phyloP scores from a whole-genome alignment of 78 protist genomes.

The Cavenderia fasciculata region DNA sequence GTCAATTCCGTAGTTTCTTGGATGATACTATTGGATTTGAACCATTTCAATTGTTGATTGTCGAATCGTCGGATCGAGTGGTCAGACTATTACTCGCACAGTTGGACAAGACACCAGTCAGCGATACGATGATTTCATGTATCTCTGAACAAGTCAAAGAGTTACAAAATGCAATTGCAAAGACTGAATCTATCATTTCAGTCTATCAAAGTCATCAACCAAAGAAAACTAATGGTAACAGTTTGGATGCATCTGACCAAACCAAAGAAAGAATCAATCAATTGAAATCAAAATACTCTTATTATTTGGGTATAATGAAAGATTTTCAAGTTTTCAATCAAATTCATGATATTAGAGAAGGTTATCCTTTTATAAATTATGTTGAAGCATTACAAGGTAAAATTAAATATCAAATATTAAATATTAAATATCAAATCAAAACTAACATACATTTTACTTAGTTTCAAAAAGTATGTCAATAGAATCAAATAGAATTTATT shows the following conservation, averaged over 20 bases:
- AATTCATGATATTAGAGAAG: background rate
- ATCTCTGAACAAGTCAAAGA: background rate
- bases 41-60: background rate
- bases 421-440: background rate
- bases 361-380: conserved; percentile 7
- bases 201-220: background rate
- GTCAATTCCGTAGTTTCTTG: background rate
- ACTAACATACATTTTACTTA: too few species aligned
- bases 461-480: conserved; percentile 3
- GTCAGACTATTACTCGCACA: background rate
- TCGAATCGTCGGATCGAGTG: conserved; percentile 1
- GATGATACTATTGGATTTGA: background rate
- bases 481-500: background rate
- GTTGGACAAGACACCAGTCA: background rate
- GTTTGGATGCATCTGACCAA: background rate
- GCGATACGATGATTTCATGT: background rate
- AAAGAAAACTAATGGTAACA: background rate
- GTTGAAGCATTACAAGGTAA: conserved; percentile 9
- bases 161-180: background rate
- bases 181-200: background rate
- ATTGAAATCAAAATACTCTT: background rate
- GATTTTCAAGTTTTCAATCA: conserved; percentile 6
- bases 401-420: background rate
- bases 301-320: background rate
- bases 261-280: background rate